Percentiles rank a stretch among this genome's conserved stretches.
Evolutionary conservation across 108 stramenopile genomes (phyloP).

Genomic region (Seminavis robusta): DNA sequence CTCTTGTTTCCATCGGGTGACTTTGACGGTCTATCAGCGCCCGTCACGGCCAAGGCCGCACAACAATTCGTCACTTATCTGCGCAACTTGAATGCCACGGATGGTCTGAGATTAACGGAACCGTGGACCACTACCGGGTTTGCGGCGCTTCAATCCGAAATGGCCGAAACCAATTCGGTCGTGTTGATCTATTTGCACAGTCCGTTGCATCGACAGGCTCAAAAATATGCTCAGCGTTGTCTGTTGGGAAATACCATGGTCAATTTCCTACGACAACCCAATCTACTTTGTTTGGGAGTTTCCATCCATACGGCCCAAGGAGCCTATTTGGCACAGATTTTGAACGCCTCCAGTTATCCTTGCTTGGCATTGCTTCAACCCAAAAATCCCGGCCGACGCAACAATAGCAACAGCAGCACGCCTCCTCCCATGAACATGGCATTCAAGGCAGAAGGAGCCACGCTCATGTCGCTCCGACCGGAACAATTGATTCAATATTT

Average conservation of each 20-base stretch:
- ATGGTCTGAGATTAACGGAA: conserved; percentile 4
- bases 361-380: conserved; percentile 70
- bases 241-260: conserved; percentile 30
- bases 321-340: conserved; percentile 43
- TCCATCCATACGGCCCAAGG: conserved; percentile 76
- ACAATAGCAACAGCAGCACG: conserved; percentile 3
- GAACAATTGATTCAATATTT: conserved; percentile 39
- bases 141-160: conserved; percentile 40
- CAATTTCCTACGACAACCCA: conserved; percentile 43
- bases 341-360: conserved; percentile 63
- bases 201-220: conserved; percentile 56
- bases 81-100: conserved; percentile 12
- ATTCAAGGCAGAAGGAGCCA: conserved; percentile 57
- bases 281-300: conserved; percentile 52
- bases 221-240: conserved; percentile 15
- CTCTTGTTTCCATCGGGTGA: conserved; percentile 42
- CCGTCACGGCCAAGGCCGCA: conserved; percentile 57
- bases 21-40: conserved; percentile 57
- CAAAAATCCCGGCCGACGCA: background rate
- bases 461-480: conserved; percentile 36
- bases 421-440: conserved; percentile 41
- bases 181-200: conserved; percentile 69
- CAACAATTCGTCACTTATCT: conserved; percentile 51
- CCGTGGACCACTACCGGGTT: conserved; percentile 39
- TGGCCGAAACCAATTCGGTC: conserved; percentile 40